phyloP scores from a whole-genome alignment of 371 early-diverging fungal species.

The Haplosporangium sp. region DNA sequence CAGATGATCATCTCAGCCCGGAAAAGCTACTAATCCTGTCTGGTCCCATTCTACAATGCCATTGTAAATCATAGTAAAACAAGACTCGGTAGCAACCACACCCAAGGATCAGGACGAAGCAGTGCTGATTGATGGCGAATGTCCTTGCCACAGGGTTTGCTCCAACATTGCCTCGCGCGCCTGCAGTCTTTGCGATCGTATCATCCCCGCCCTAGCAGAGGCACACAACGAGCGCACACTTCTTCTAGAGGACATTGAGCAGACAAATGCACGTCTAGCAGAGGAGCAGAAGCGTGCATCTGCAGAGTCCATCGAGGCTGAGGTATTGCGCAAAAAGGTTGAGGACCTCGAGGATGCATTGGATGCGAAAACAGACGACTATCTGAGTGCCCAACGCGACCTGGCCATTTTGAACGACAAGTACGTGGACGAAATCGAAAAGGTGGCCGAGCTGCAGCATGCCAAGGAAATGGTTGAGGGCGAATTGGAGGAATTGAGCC shows the following conservation, averaged over 20 bases:
- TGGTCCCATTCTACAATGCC: background rate
- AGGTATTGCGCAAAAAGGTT: slow-evolving; percentile 57
- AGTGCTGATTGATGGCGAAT: slow-evolving; percentile 43
- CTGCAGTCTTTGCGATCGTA: slow-evolving; percentile 64
- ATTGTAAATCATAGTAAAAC: slow-evolving; percentile 1
- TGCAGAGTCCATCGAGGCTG: slow-evolving; percentile 59
- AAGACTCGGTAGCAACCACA: slow-evolving; percentile 13
- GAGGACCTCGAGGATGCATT: slow-evolving; percentile 61
- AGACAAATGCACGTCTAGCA: slow-evolving; percentile 57
- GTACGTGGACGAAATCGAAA: slow-evolving; percentile 87
- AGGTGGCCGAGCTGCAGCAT: slow-evolving; percentile 88
- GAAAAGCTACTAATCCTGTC: background rate
- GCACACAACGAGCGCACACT: slow-evolving; percentile 60
- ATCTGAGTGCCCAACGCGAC: slow-evolving; percentile 63
- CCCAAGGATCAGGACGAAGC: slow-evolving; percentile 26
- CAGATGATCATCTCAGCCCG: background rate
- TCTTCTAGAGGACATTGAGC: slow-evolving; percentile 60
- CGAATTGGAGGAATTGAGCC: slow-evolving; percentile 91
- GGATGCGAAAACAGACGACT: slow-evolving; percentile 61
- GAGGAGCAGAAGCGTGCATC: slow-evolving; percentile 62
- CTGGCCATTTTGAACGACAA: slow-evolving; percentile 72
- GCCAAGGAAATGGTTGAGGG: slow-evolving; percentile 90
- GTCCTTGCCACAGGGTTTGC: slow-evolving; percentile 36
- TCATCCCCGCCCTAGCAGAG: slow-evolving; percentile 64
- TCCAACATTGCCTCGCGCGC: slow-evolving; percentile 29